These are phyloP conservation scores for Otatea glauca DNA, from an alignment of 176 grass and related monocot species.

Conservation along the genomic window DNA sequence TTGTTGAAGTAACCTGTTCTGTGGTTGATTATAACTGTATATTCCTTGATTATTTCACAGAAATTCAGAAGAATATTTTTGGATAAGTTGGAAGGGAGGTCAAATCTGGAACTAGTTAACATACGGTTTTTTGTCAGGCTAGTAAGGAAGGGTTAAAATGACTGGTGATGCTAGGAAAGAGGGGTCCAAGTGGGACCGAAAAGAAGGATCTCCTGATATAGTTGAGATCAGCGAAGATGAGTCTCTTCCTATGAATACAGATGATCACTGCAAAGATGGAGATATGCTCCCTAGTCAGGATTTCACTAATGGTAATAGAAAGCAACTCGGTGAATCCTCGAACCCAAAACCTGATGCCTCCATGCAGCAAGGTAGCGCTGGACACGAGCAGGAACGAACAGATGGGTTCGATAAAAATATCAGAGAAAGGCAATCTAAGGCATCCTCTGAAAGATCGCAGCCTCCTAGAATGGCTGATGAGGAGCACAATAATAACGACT, in stretches of 20 bases:
- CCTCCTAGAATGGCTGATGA: slow-evolving; percentile 46
- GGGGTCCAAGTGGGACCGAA: slow-evolving; percentile 68
- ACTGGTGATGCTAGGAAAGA: slow-evolving; percentile 56
- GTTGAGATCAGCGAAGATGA: slow-evolving; percentile 60
- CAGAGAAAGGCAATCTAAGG: slow-evolving; percentile 48
- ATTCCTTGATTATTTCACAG: slow-evolving; percentile 49
- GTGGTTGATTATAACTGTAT: slow-evolving; percentile 18
- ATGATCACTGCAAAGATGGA: slow-evolving; percentile 28
- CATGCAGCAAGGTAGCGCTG: slow-evolving; percentile 33
- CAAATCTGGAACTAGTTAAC: slow-evolving; percentile 12
- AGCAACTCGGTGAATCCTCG: slow-evolving; percentile 29
- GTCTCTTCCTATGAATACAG: slow-evolving; percentile 41
- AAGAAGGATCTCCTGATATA: slow-evolving; percentile 46
- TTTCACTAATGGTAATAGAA: slow-evolving; percentile 29
- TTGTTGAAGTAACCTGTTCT: slow-evolving; percentile 26
- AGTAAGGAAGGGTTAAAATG: slow-evolving; percentile 54
- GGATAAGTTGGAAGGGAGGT: slow-evolving; percentile 21
- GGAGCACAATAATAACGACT: slow-evolving; percentile 52
- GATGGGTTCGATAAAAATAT: slow-evolving; percentile 51
- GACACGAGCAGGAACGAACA: slow-evolving; percentile 38
- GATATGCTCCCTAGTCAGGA: slow-evolving; percentile 14
- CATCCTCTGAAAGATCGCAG: slow-evolving; percentile 50
- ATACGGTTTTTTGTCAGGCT: slow-evolving; percentile 11
- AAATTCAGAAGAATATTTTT: slow-evolving; percentile 31
- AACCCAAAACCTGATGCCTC: slow-evolving; percentile 47